Evolutionary conservation across 495 filamentous ascomycete genomes (phyloP).

Genomic region (Xylaria palmicola): DNA sequence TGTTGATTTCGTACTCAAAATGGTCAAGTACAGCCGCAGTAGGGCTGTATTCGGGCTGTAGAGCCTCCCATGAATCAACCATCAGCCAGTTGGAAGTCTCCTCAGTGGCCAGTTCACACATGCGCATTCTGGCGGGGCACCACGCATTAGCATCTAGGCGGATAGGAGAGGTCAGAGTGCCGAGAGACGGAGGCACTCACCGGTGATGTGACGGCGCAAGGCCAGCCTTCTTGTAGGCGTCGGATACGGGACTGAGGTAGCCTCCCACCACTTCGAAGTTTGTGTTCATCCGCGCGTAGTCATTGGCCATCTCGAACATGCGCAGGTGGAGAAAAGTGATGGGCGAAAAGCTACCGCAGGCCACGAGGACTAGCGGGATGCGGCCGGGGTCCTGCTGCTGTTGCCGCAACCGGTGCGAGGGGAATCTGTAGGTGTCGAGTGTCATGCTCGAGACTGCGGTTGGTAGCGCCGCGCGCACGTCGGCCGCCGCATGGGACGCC

Average conservation of each 20-base stretch:
- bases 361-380: constrained; percentile 79
- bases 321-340: constrained; percentile 85
- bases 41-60: constrained; percentile 76
- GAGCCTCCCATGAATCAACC: constrained; percentile 67
- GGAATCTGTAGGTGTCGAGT: constrained; percentile 66
- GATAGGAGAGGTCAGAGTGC: neutral
- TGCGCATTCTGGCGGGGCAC: constrained; percentile 34
- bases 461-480: constrained; percentile 11
- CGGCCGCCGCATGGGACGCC: constrained; percentile 11
- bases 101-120: constrained; percentile 81
- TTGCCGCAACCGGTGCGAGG: constrained; percentile 64
- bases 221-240: constrained; percentile 89
- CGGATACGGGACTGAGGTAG: constrained; percentile 70
- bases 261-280: constrained; percentile 84
- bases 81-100: constrained; percentile 74
- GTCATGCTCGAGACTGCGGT: constrained; percentile 29
- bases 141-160: neutral
- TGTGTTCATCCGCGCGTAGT: constrained; percentile 59
- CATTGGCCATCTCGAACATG: constrained; percentile 72
- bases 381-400: constrained; percentile 66
- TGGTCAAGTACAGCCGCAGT: constrained; percentile 88
- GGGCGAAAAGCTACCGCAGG: constrained; percentile 88
- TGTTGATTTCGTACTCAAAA: constrained; percentile 85
- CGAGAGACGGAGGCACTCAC: constrained; percentile 32
- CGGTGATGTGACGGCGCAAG: constrained; percentile 74